A percentile compares a stretch with the other conserved stretches of the same genome.
phyloP scores from a whole-genome alignment of 345 rosid genomes.

The rapeseed (Brassica napus) region DNA sequence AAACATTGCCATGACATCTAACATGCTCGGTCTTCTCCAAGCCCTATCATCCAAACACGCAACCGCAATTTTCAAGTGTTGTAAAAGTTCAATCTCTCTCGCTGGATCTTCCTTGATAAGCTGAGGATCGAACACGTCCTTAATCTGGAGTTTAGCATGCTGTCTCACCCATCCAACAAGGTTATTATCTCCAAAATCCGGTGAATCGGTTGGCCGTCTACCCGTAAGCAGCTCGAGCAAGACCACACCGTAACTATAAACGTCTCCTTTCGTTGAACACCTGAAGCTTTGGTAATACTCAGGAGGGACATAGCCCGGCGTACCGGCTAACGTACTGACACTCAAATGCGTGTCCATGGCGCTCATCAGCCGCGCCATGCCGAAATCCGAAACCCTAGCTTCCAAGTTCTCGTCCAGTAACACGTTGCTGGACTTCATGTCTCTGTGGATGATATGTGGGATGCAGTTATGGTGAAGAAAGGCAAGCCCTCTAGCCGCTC shows the following conservation, averaged over 20 bases:
- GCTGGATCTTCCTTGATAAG: conserved; percentile 75
- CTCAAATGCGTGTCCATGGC: conserved; percentile 92
- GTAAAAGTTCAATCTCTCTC: conserved; percentile 71
- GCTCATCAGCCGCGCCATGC: conserved; percentile 94
- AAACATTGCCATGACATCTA: conserved; percentile 74
- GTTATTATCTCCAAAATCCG: conserved; percentile 95
- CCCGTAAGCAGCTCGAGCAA: conserved; percentile 90
- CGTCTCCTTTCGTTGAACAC: conserved; percentile 88
- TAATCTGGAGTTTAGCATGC: conserved; percentile 70
- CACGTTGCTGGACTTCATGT: conserved; percentile 98
- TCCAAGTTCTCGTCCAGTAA: conserved; percentile 83
- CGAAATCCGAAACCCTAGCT: conserved; percentile 94
- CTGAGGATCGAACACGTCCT: conserved; percentile 78
- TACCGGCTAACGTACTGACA: conserved; percentile 94
- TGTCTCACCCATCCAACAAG: conserved; percentile 98
- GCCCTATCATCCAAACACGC: conserved; percentile 86
- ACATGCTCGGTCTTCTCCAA: conserved; percentile 70
- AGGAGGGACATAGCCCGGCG: conserved; percentile 97
- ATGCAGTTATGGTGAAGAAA: conserved; percentile 89
- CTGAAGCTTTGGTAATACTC: conserved; percentile 94
- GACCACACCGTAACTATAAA: conserved; percentile 94
- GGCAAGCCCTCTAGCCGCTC: conserved; percentile 88
- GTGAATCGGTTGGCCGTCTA: conserved; percentile 85
- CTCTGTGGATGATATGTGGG: conserved; percentile 92
- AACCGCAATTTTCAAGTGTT: conserved; percentile 69